These are phyloP conservation scores for Xylona heveae DNA, from an alignment of 495 filamentous ascomycete species.

Conservation along the genomic window DNA sequence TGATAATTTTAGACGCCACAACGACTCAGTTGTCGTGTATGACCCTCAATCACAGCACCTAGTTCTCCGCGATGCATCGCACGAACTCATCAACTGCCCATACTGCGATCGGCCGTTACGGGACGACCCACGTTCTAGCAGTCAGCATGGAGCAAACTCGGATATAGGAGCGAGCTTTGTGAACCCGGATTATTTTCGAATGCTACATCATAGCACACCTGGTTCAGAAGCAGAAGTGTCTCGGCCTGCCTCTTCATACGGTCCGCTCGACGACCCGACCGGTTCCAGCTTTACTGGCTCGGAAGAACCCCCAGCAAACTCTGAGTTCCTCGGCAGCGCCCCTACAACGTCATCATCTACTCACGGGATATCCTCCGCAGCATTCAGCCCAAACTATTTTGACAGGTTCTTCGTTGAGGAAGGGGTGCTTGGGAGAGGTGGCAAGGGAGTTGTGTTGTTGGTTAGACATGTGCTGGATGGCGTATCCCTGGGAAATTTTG, in stretches of 20 bases:
- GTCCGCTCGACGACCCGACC: not conserved
- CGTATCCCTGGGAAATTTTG: conserved; percentile 72
- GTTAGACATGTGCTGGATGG: conserved; percentile 81
- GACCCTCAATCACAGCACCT: conserved; percentile 72
- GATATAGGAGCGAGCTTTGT: conserved; percentile 45
- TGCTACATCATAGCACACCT: conserved; percentile 40
- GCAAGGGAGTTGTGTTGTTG: conserved; percentile 82
- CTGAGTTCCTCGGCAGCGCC: conserved; percentile 9
- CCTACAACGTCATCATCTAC: conserved; percentile 18
- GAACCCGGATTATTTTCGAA: conserved; percentile 79
- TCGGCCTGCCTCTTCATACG: conserved; percentile 5
- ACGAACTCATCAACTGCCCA: conserved; percentile 51
- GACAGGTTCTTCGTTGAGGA: conserved; percentile 79
- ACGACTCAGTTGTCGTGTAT: conserved; percentile 77
- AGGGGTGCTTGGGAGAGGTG: conserved; percentile 64
- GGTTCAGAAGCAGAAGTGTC: conserved; percentile 1
- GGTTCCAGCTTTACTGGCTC: not conserved
- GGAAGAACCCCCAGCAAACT: not conserved
- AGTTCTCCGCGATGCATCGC: conserved; percentile 44
- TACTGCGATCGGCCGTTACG: conserved; percentile 69
- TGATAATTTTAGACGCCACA: conserved; percentile 44
- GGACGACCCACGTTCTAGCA: conserved; percentile 19
- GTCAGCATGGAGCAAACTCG: conserved; percentile 14
- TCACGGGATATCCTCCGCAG: conserved; percentile 57
- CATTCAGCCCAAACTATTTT: conserved; percentile 86